These are phyloP conservation scores for Candida ovalis DNA, from an alignment of 805 yeast genomes.

Conservation along the genomic window DNA sequence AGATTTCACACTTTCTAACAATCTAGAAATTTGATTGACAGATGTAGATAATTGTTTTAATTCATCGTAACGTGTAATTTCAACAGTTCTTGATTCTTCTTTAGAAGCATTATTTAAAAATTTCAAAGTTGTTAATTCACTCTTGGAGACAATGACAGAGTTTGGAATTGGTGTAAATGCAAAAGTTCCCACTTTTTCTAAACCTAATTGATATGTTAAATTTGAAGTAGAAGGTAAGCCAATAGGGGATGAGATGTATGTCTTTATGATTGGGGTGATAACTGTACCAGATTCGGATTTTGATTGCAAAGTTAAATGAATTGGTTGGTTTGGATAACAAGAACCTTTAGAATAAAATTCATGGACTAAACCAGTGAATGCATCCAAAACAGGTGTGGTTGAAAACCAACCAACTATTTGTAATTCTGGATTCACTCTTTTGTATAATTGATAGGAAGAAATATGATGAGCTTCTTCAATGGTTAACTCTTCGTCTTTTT, in stretches of 20 bases:
- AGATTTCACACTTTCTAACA: slow-evolving; percentile 46
- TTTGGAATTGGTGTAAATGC: slow-evolving; percentile 77
- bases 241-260: slow-evolving; percentile 76
- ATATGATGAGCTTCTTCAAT: slow-evolving; percentile 76
- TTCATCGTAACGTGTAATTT: slow-evolving; percentile 36
- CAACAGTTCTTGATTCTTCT: slow-evolving; percentile 29
- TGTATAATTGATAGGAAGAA: slow-evolving; percentile 64
- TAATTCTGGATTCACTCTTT: slow-evolving; percentile 75
- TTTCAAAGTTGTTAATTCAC: slow-evolving; percentile 59
- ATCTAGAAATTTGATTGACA: slow-evolving; percentile 40
- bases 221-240: slow-evolving; percentile 46
- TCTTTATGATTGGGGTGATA: slow-evolving; percentile 50
- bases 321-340: slow-evolving; percentile 71
- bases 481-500: slow-evolving; percentile 69
- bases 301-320: slow-evolving; percentile 71
- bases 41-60: slow-evolving; percentile 44
- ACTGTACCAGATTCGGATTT: slow-evolving; percentile 43
- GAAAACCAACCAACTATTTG: slow-evolving; percentile 85
- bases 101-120: slow-evolving; percentile 38
- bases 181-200: slow-evolving; percentile 45
- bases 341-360: slow-evolving; percentile 75
- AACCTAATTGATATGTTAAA: slow-evolving; percentile 33
- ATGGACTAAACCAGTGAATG: slow-evolving; percentile 73
- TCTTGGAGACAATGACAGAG: slow-evolving; percentile 49
- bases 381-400: slow-evolving; percentile 54